phyloP scores from a whole-genome alignment of 345 rosid species.

The Aegle marmelos region DNA sequence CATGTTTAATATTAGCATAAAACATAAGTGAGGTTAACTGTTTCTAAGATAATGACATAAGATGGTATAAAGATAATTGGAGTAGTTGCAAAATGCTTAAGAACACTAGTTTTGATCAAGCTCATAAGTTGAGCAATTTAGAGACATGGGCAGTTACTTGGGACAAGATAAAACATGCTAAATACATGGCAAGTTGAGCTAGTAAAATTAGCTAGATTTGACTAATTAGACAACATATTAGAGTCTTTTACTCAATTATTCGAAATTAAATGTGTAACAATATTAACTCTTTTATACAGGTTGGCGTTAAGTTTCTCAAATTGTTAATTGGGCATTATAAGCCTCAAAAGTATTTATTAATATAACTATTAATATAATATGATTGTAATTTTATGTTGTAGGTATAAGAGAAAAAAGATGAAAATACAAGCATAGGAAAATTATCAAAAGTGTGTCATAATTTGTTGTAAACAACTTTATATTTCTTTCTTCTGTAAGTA shows the following conservation, averaged over 20 bases:
- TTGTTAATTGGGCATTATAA: background rate
- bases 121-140: slow-evolving; percentile 44
- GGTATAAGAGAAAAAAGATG: slow-evolving; percentile 93
- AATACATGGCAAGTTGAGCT: slow-evolving; percentile 79
- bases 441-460: slow-evolving; percentile 59
- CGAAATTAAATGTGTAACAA: background rate
- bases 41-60: too few species aligned
- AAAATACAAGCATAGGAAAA: slow-evolving; percentile 97
- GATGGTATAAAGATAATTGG: slow-evolving; percentile 19
- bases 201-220: background rate
- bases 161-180: slow-evolving; percentile 95
- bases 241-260: background rate
- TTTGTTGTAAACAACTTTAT: background rate
- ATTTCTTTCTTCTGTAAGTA: background rate
- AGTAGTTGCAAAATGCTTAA: slow-evolving; percentile 18
- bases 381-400: slow-evolving; percentile 14
- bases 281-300: slow-evolving; percentile 3
- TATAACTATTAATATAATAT: background rate
- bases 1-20: slow-evolving; percentile 15
- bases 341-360: background rate
- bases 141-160: slow-evolving; percentile 80
- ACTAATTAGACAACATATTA: background rate
- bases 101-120: slow-evolving; percentile 26
- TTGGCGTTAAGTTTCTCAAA: background rate
- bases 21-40: slow-evolving; percentile 22